Percentiles rank a stretch among this genome's conserved stretches.
Conservation (phyloP, 2,329 filamentous ascomycete species). For the Xenoacremonium recifei region DNA sequence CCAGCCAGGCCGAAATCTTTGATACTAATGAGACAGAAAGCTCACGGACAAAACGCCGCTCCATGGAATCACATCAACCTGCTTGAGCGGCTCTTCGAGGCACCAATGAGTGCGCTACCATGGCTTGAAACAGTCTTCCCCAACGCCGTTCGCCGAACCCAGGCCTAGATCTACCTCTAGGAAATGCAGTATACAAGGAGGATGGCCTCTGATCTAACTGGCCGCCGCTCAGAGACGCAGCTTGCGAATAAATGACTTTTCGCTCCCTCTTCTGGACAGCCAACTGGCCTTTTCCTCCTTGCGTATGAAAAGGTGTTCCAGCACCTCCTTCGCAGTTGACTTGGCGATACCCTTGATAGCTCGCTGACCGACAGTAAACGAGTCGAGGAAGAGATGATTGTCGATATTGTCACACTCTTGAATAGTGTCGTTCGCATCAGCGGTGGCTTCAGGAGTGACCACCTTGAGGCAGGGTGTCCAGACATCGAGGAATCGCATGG, state of each 20-base stretch:
- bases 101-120: no score
- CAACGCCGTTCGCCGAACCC: slow-evolving; percentile 1
- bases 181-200: slow-evolving; percentile 3
- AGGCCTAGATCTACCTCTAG: not conserved
- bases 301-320: slow-evolving; percentile 22
- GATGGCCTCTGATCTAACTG: not conserved
- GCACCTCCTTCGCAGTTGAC: slow-evolving; percentile 15
- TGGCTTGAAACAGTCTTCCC: no score
- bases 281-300: slow-evolving; percentile 12
- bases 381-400: slow-evolving; percentile 52
- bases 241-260: not conserved
- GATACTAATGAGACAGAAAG: no score
- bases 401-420: slow-evolving; percentile 40
- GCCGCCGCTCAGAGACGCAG: not conserved
- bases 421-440: slow-evolving; percentile 9
- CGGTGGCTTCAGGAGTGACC: slow-evolving; percentile 11
- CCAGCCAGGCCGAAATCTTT: no score
- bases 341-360: slow-evolving; percentile 24
- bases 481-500: slow-evolving; percentile 40
- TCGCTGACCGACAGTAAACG: slow-evolving; percentile 43
- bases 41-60: no score
- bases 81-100: no score
- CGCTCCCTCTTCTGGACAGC: slow-evolving; percentile 9
- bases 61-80: no score
- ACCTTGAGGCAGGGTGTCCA: slow-evolving; percentile 40